Base-by-base conservation (phyloP, 1,139 yeast species). In the Candida sanyaensis region DNA sequence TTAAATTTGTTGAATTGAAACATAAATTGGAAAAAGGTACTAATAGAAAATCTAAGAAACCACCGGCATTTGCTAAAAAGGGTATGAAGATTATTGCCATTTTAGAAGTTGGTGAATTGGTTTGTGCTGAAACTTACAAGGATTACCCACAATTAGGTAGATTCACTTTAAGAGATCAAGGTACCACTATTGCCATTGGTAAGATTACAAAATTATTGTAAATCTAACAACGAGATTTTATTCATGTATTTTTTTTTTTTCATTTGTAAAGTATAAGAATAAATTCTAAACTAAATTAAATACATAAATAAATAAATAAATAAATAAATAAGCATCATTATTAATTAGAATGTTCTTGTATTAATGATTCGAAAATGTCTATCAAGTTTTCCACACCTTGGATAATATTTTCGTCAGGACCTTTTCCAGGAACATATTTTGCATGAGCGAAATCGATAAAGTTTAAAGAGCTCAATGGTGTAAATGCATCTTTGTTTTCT, bases 71-170 rank as follows among this genome's bases (percentile, higher is more conserved):
- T 69, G 99, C 99, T 56, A 93, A 92, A 74, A 90, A 90, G 81
- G 99, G 99, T 60, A 93, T 93, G 98, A 92, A 90, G 83, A 84
- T 93, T 60, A 91, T 93, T 68, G 99, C 98, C 36, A 81, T 87
- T 43, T 77, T 93, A 63, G 97, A 92, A 71, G 79, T 90, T 17
- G 77, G 83, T 45, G 92, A 84, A 60, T 90, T 96, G 24, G 88
- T 93, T 37, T 93, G 98, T 77, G 87, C 93, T 47, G 99, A 93
- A 75, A 86, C 96, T 45, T 93, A 87, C 67, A 84, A 78, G 55
- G 96, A 89, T 64, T 88, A 91, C 66, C 97, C 93, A 57, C 98
- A 93, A 73, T 81, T 93, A 62, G 99, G 99, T 66, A 86, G 99
- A 72, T 93, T 93, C 69, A 93, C 99, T 36, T 81, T 93, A 69